Percentiles rank a stretch among this genome's conserved stretches.
These are phyloP conservation scores for Penicillium desertorum DNA, from an alignment of 495 filamentous ascomycete genomes.

Conservation along the genomic window DNA sequence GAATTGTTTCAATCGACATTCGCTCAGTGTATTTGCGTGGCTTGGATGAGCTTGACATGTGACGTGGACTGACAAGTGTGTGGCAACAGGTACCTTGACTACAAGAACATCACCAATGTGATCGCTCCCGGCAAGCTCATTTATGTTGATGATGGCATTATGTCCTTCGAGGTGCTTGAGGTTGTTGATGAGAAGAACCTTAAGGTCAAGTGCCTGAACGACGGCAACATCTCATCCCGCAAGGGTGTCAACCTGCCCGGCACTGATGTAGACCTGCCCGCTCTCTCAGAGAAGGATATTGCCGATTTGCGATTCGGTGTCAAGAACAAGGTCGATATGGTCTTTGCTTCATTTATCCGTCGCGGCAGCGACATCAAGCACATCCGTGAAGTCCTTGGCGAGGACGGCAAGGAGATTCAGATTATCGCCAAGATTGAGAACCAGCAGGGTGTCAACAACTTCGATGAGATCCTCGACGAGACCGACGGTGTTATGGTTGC, in stretches of 20 bases:
- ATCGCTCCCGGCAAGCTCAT: conserved; percentile 90
- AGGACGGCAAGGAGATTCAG: conserved; percentile 94
- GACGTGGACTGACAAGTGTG: conserved; percentile 16
- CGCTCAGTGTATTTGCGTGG: not conserved
- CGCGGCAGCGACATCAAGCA: conserved; percentile 84
- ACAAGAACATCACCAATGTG: conserved; percentile 99
- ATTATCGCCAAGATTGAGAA: conserved; percentile 99
- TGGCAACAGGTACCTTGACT: conserved; percentile 83
- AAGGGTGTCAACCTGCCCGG: conserved; percentile 99
- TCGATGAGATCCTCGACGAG: conserved; percentile 91
- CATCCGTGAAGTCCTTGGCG: conserved; percentile 87
- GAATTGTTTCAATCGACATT: not conserved
- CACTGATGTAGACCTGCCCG: conserved; percentile 96
- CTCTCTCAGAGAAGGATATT: conserved; percentile 98
- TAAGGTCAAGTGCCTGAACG: conserved; percentile 82
- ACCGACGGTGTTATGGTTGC: conserved; percentile 99
- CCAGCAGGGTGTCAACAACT: conserved; percentile 98
- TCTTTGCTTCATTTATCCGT: conserved; percentile 98
- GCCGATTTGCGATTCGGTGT: conserved; percentile 90
- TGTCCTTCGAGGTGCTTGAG: conserved; percentile 89
- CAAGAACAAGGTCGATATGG: conserved; percentile 97
- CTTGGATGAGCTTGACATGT: not conserved
- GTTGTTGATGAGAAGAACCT: conserved; percentile 87
- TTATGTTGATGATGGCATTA: conserved; percentile 97
- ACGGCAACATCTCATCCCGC: conserved; percentile 94